A percentile compares a stretch with the other conserved stretches of the same genome.
Evolutionary conservation across 768 basidiomycete species (phyloP).

Genomic region (Pulveroboletus sp.): DNA sequence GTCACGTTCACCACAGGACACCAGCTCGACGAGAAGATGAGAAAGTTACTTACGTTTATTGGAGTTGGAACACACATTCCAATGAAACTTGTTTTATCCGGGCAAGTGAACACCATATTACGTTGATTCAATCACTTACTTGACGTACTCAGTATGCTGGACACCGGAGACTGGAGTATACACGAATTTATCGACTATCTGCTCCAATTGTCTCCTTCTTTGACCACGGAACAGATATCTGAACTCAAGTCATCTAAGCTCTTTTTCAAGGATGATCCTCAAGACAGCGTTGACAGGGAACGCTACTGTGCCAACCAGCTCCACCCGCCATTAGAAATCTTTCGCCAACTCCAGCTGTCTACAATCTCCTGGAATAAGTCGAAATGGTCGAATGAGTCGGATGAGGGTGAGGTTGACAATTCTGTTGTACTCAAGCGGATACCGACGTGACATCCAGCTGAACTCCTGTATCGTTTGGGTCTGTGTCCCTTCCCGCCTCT

Average conservation of each 20-base stretch:
- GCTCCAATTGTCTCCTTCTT: background rate
- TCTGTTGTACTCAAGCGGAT: background rate
- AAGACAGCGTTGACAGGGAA: slow-evolving; percentile 26
- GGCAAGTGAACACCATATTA: background rate
- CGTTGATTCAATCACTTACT: background rate
- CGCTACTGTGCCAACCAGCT: slow-evolving; percentile 63
- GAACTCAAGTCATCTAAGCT: background rate
- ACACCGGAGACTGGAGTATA: background rate
- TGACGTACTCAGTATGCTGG: background rate
- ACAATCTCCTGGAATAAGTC: slow-evolving; percentile 75
- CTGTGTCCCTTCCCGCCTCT: slow-evolving; percentile 62
- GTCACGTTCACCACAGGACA: too few species aligned
- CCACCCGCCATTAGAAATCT: slow-evolving; percentile 73
- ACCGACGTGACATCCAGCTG: background rate
- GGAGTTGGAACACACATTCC: background rate
- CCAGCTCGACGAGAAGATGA: background rate
- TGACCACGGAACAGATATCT: background rate
- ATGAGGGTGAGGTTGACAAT: slow-evolving; percentile 57
- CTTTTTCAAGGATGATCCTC: slow-evolving; percentile 53
- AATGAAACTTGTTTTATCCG: background rate
- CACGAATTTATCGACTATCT: background rate
- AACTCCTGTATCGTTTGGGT: slow-evolving; percentile 66
- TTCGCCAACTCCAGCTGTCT: slow-evolving; percentile 67
- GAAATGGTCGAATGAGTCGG: slow-evolving; percentile 72
- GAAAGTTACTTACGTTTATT: background rate